Conservation (phyloP, 805 yeast species). For the Starmerella gropengiesseri region DNA sequence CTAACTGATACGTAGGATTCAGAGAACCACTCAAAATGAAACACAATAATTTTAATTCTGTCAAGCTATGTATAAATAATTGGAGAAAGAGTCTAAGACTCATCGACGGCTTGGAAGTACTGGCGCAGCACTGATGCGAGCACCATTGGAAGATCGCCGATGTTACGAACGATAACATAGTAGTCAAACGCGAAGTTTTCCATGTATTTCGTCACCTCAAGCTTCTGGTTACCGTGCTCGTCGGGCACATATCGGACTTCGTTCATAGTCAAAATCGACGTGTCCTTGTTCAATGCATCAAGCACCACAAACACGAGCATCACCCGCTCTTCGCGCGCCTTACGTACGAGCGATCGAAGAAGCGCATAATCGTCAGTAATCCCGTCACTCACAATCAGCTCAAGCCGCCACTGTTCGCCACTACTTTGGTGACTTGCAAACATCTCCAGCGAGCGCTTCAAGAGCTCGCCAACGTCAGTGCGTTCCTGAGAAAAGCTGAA, state of each 20-base stretch:
- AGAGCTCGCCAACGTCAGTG: conserved; percentile 71
- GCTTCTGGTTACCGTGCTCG: conserved; percentile 52
- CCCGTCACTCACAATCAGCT: conserved; percentile 91
- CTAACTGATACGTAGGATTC: neutral
- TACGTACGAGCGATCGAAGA: conserved; percentile 71
- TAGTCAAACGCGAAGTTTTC: conserved; percentile 95
- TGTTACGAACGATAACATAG: conserved; percentile 84
- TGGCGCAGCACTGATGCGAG: conserved; percentile 81
- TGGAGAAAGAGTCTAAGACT: neutral
- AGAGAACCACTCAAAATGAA: neutral
- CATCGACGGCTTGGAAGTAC: conserved; percentile 43
- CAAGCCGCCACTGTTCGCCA: conserved; percentile 70
- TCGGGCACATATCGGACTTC: conserved; percentile 72
- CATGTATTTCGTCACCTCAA: conserved; percentile 73
- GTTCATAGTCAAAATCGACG: conserved; percentile 84
- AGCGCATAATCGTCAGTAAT: conserved; percentile 90
- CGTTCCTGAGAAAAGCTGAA: conserved; percentile 81
- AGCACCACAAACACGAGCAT: conserved; percentile 92
- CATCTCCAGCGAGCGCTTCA: conserved; percentile 57
- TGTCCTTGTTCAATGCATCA: conserved; percentile 63
- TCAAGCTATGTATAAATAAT: neutral
- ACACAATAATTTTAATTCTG: neutral
- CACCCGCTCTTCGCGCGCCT: conserved; percentile 81
- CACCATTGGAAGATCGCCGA: conserved; percentile 84
- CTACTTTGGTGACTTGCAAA: conserved; percentile 52